Base-by-base conservation (phyloP, 139 green algal genomes). In the Picochlorum sp. region DNA sequence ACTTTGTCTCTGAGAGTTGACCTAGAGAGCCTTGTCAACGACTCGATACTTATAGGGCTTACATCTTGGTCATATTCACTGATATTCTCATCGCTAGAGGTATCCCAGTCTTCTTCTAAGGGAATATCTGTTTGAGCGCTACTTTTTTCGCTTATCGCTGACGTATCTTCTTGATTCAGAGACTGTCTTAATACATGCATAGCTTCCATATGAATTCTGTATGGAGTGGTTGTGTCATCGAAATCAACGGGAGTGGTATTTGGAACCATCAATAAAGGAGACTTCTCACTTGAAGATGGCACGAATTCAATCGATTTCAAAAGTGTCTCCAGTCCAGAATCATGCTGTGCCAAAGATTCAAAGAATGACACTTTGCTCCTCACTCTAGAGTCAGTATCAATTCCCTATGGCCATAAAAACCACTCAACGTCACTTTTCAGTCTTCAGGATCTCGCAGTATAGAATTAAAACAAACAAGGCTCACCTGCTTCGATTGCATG, bases 1-100 rank as follows among this genome's bases (percentile, higher is more conserved):
- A 74, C 61, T 22, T 40, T 59, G 22, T 68, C 58, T 39, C 64
- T 47, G 26, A 59, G 25, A 7, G 52, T 52, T 16, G 59, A 47
- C 18, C 39, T 16, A 10, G 39, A 47, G 7, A 47, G 20, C 18
- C 39, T 47, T n/a, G 18, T 26, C 10, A 47, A 26, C 39, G 39
- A 47, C 22, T 47, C 18, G 39, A 47, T n/a, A 26, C 39, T 26
- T n/a, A 47, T 16, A 18, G 10, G n/a, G n/a, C n/a, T n/a, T n/a
- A 47, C 39, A 22, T 47, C 18, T 26, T 47, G 22, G 7, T 47
- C 39, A 47, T 16, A 47, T n/a, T 47, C 39, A n/a, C 39, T 47
- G 39, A n/a, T n/a, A n/a, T n/a, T n/a, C n/a, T n/a, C n/a, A n/a
- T n/a, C n/a, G n/a, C n/a, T n/a, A n/a, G n/a, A n/a, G n/a, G n/a